phyloP scores from a whole-genome alignment of 495 filamentous ascomycete genomes.

The Barbatosphaeria neglecta region DNA sequence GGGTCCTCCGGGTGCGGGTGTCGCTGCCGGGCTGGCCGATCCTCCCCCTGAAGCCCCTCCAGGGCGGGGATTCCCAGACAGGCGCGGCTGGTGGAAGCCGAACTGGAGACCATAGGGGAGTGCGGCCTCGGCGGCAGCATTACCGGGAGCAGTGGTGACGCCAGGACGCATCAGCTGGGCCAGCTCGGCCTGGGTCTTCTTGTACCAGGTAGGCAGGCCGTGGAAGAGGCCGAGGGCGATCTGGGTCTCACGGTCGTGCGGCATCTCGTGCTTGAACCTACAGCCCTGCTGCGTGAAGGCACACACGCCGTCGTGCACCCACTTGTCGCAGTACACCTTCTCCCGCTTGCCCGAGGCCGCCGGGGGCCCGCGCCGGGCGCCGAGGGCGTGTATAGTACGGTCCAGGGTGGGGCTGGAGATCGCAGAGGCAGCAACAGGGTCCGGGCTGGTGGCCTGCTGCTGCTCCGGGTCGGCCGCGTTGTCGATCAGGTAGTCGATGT shows the following conservation, averaged over 20 bases:
- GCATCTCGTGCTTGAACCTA: slow-evolving; percentile 81
- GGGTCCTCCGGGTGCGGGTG: not conserved
- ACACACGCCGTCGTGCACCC: slow-evolving; percentile 74
- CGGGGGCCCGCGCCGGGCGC: no score
- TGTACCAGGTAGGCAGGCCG: slow-evolving; percentile 41
- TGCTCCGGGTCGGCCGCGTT: not conserved
- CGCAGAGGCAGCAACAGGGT: no score
- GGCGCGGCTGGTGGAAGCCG: not conserved
- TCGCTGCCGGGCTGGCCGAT: not conserved
- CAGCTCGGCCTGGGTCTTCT: slow-evolving; percentile 34
- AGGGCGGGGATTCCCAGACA: not conserved
- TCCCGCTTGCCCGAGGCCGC: slow-evolving; percentile 15
- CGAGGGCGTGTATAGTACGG: no score
- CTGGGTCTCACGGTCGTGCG: slow-evolving; percentile 46
- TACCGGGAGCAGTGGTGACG: not conserved
- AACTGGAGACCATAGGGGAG: no score
- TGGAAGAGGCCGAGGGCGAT: slow-evolving; percentile 49
- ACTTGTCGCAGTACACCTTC: slow-evolving; percentile 79
- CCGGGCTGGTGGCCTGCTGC: not conserved
- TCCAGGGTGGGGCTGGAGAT: no score
- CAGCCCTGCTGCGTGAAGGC: slow-evolving; percentile 78
- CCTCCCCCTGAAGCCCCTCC: no score
- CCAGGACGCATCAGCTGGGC: not conserved
- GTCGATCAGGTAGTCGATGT: not conserved
- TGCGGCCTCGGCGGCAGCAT: not conserved